phyloP scores from a whole-genome alignment of 805 yeast genomes.

The Kodamaea leandrae region DNA sequence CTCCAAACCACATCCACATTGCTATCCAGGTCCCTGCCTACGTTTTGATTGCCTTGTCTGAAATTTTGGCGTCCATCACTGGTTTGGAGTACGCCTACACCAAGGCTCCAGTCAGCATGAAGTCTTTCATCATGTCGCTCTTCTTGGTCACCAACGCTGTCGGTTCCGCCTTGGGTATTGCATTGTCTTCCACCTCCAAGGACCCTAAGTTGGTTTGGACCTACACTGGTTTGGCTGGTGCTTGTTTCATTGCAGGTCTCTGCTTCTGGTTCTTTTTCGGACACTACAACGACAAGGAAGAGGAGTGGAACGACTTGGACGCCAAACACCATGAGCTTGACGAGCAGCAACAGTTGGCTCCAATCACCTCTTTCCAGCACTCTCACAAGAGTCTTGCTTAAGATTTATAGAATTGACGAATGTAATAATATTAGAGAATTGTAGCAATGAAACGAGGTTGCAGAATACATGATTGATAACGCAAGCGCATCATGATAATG shows the following conservation, averaged over 20 bases:
- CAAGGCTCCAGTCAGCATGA: slow-evolving; percentile 72
- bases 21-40: slow-evolving; percentile 74
- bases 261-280: slow-evolving; percentile 60
- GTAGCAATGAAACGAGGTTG: no score
- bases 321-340: slow-evolving; percentile 16
- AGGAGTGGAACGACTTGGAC: slow-evolving; percentile 54
- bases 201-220: slow-evolving; percentile 73
- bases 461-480: no score
- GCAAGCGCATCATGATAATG: no score
- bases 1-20: slow-evolving; percentile 59
- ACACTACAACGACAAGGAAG: slow-evolving; percentile 55
- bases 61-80: slow-evolving; percentile 75
- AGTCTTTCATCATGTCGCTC: slow-evolving; percentile 60
- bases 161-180: slow-evolving; percentile 75
- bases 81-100: slow-evolving; percentile 84
- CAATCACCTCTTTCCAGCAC: slow-evolving; percentile 16
- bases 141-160: slow-evolving; percentile 72
- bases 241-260: slow-evolving; percentile 58
- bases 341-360: slow-evolving; percentile 9
- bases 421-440: no score
- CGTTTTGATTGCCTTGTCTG: slow-evolving; percentile 68
- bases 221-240: slow-evolving; percentile 59
- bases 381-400: slow-evolving; percentile 16
- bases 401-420: no score
- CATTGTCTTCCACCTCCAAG: slow-evolving; percentile 60